Conservation (phyloP, 257 asterid genomes). For the Coffea canephora region DNA sequence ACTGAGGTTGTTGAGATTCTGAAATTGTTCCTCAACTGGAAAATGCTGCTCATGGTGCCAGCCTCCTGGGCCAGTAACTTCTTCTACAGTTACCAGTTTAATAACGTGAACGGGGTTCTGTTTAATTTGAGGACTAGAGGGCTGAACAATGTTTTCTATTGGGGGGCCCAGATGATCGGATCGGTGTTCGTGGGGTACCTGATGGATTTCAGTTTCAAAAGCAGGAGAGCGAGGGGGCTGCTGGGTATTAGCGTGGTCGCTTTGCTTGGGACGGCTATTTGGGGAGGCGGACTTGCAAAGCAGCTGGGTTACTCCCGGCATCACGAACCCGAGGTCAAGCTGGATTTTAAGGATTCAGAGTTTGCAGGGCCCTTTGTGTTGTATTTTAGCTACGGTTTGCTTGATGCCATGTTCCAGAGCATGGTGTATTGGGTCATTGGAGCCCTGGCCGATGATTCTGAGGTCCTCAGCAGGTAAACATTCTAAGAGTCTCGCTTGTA, state of each 20-base stretch:
- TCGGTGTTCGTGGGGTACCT: slow-evolving; percentile 61
- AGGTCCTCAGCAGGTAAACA: slow-evolving; percentile 90
- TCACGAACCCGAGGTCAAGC: slow-evolving; percentile 29
- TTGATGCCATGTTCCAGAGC: slow-evolving; percentile 92
- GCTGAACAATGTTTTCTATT: slow-evolving; percentile 58
- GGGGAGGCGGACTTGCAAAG: slow-evolving; percentile 77
- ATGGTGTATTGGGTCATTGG: slow-evolving; percentile 94
- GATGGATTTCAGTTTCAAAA: slow-evolving; percentile 69
- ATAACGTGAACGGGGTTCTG: slow-evolving; percentile 69
- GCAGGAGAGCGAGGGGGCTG: slow-evolving; percentile 59
- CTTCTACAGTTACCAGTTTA: slow-evolving; percentile 88
- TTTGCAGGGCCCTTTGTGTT: slow-evolving; percentile 82
- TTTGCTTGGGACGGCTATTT: slow-evolving; percentile 55
- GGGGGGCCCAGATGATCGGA: slow-evolving; percentile 93
- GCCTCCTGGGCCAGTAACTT: slow-evolving; percentile 95
- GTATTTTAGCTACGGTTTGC: slow-evolving; percentile 84
- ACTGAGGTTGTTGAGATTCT: slow-evolving; percentile 52
- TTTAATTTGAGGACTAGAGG: slow-evolving; percentile 85
- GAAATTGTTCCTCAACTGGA: slow-evolving; percentile 75
- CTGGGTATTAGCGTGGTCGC: slow-evolving; percentile 55
- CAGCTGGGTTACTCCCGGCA: slow-evolving; percentile 53
- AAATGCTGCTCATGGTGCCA: slow-evolving; percentile 77
- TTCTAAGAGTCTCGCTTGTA: slow-evolving; percentile 3
- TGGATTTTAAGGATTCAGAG: slow-evolving; percentile 69
- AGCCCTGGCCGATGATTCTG: slow-evolving; percentile 84